phyloP scores from a whole-genome alignment of 305 asterid species.

The Rubia occidens region DNA sequence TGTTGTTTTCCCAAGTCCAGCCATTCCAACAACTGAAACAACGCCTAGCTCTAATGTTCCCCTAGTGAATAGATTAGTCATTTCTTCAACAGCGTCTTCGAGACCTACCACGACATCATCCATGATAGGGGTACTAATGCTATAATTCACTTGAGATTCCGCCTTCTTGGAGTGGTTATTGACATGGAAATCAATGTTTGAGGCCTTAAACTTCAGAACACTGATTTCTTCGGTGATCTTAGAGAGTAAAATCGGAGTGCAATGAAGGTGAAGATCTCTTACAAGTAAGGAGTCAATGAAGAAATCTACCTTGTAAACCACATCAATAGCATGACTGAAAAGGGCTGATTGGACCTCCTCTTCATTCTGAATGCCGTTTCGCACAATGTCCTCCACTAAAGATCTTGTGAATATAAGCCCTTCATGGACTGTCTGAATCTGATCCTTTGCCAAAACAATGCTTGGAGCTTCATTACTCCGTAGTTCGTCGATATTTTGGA shows the following conservation, averaged over 20 bases:
- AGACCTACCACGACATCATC: conserved; percentile 5
- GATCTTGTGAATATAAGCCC: conserved; percentile 9
- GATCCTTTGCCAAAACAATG: background rate
- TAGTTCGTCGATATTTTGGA: background rate
- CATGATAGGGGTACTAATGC: conserved; percentile 1
- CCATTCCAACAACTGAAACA: background rate
- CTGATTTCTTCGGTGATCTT: background rate
- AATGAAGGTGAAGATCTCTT: background rate
- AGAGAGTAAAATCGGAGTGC: background rate
- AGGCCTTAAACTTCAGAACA: background rate
- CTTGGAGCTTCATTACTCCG: background rate
- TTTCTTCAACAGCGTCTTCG: background rate
- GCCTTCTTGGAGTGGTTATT: background rate
- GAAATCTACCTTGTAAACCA: conserved; percentile 2
- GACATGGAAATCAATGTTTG: background rate
- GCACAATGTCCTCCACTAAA: background rate
- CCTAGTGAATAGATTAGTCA: background rate
- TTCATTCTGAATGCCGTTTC: background rate
- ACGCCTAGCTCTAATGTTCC: background rate
- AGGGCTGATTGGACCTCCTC: background rate
- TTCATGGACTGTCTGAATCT: background rate
- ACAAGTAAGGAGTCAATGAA: conserved; percentile 2
- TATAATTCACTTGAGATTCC: conserved; percentile 1
- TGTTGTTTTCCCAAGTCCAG: conserved; percentile 5
- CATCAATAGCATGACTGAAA: background rate